phyloP scores from a whole-genome alignment of 108 stramenopile species.

The Aureococcus anophagefferens region DNA sequence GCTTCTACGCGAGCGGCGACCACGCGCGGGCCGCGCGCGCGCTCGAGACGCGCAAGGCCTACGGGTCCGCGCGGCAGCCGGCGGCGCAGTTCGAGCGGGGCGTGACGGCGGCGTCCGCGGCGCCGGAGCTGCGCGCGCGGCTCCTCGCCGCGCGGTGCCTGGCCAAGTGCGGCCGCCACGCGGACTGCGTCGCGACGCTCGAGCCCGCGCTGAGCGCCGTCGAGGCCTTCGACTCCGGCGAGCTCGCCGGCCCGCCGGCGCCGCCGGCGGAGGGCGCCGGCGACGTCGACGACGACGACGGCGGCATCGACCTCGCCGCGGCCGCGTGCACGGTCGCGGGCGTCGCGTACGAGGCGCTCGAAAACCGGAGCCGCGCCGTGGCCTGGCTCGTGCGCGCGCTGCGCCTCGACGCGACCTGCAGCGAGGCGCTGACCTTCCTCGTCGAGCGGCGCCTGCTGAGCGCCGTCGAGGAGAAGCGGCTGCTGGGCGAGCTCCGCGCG shows the following conservation, averaged over 20 bases:
- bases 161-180: neutral
- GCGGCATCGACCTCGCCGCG: neutral
- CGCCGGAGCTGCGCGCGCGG: neutral
- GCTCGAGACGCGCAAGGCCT: neutral
- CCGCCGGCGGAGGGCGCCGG: neutral
- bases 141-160: neutral
- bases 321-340: neutral
- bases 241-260: neutral
- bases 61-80: neutral
- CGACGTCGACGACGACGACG: neutral
- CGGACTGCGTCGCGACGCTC: neutral
- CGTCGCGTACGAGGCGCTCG: neutral
- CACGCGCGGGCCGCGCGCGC: neutral
- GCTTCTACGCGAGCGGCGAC: neutral
- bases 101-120: neutral
- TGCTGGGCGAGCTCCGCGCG: neutral
- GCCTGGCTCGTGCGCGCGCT: neutral
- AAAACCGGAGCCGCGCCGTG: neutral
- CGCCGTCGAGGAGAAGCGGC: neutral
- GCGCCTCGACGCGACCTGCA: neutral
- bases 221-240: neutral
- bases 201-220: neutral
- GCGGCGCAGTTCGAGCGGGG: neutral
- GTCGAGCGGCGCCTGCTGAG: neutral
- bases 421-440: neutral